phyloP scores from a whole-genome alignment of 2,329 filamentous ascomycete species.

The Grosmannia clavigera region DNA sequence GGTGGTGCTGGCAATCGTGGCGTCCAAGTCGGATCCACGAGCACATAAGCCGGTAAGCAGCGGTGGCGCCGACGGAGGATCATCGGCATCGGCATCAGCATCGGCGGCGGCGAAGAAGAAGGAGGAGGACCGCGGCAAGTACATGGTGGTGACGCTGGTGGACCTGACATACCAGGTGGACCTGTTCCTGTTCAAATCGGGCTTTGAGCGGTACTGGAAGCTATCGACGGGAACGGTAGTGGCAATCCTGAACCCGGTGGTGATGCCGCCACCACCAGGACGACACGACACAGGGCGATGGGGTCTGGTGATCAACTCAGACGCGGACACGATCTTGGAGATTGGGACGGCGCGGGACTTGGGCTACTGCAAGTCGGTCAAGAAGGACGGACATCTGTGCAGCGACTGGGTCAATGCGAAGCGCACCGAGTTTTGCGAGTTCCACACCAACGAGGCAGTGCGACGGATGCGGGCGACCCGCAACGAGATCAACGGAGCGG shows the following conservation, averaged over 20 bases:
- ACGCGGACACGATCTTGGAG: conserved; percentile 81
- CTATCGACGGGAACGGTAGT: conserved; percentile 82
- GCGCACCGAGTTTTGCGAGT: conserved; percentile 86
- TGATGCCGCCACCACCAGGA: conserved; percentile 74
- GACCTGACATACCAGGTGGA: conserved; percentile 88
- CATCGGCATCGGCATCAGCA: no score
- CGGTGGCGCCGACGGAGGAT: neutral
- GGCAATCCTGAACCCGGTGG: conserved; percentile 79
- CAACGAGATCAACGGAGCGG: conserved; percentile 68
- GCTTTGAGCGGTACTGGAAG: conserved; percentile 89
- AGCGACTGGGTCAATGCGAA: conserved; percentile 76
- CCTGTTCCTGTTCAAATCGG: conserved; percentile 81
- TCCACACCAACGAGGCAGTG: conserved; percentile 73
- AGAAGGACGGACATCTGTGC: conserved; percentile 74
- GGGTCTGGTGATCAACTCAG: conserved; percentile 71
- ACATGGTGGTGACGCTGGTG: conserved; percentile 81
- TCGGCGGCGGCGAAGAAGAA: neutral
- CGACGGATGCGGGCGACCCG: conserved; percentile 52
- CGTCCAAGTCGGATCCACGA: conserved; percentile 74
- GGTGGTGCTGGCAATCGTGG: conserved; percentile 78
- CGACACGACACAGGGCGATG: conserved; percentile 72
- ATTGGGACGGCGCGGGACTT: conserved; percentile 76
- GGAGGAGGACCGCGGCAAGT: conserved; percentile 50
- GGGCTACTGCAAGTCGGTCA: conserved; percentile 74
- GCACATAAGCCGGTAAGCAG: conserved; percentile 35